These are phyloP conservation scores for Tolypocladium inflatum DNA, from an alignment of 2,329 filamentous ascomycete species.

Conservation along the genomic window DNA sequence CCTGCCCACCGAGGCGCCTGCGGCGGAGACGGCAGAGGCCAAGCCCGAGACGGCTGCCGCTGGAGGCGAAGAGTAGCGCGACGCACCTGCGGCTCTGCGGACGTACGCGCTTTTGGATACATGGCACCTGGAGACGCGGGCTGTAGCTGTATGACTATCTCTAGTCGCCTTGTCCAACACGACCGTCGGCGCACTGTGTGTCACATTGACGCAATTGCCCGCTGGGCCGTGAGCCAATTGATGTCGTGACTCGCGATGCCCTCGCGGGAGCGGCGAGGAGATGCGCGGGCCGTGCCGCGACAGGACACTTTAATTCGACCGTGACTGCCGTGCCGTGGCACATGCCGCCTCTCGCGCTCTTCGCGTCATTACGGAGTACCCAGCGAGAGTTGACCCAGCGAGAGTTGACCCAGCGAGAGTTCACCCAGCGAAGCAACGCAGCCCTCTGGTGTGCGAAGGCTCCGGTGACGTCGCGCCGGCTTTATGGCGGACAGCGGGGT, in stretches of 20 bases:
- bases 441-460: no score
- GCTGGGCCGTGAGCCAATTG: not conserved
- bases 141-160: not conserved
- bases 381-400: no score
- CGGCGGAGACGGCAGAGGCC: slow-evolving; percentile 9
- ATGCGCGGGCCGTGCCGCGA: not conserved
- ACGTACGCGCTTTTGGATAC: not conserved
- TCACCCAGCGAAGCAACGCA: no score
- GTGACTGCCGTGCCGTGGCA: no score
- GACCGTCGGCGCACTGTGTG: not conserved
- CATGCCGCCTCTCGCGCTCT: no score
- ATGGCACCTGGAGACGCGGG: not conserved
- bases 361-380: no score
- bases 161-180: not conserved
- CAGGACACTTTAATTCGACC: not conserved
- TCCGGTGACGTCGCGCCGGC: not conserved
- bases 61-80: slow-evolving; percentile 16
- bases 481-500: no score
- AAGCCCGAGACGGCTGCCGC: slow-evolving; percentile 18
- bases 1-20: slow-evolving; percentile 12
- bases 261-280: no score
- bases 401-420: no score
- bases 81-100: not conserved
- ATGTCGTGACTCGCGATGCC: not conserved
- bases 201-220: not conserved